These are phyloP conservation scores for Sherardia arvensis DNA, from an alignment of 257 asterid species.

Conservation along the genomic window DNA sequence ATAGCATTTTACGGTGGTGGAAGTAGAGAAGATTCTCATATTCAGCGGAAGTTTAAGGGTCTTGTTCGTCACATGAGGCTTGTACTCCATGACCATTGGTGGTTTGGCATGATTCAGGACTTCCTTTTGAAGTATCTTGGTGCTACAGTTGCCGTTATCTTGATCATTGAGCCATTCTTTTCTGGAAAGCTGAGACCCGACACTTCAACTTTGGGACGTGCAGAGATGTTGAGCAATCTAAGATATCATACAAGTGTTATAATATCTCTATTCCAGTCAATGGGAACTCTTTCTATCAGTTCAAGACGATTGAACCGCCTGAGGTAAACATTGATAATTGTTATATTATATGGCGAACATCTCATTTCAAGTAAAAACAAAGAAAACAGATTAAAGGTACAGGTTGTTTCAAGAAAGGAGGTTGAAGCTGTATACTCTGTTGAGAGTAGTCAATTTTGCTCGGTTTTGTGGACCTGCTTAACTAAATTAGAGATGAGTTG, in stretches of 20 bases:
- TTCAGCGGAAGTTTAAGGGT: constrained; percentile 67
- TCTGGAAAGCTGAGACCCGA: constrained; percentile 91
- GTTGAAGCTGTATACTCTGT: neutral
- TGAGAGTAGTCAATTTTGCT: neutral
- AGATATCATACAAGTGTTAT: constrained; percentile 99
- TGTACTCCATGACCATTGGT: constrained; percentile 97
- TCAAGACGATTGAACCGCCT: constrained; percentile 93
- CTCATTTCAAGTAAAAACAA: neutral
- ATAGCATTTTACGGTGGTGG: constrained; percentile 97
- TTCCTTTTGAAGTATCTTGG: constrained; percentile 94
- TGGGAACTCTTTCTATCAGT: constrained; percentile 95
- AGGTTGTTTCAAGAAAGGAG: neutral
- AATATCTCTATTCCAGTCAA: constrained; percentile 83
- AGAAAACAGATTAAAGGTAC: neutral
- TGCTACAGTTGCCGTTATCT: constrained; percentile 96
- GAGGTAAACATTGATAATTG: constrained; percentile 45
- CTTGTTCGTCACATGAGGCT: constrained; percentile 79
- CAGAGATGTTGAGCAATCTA: constrained; percentile 98
- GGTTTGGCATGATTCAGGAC: constrained; percentile 99
- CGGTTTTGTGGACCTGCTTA: neutral
- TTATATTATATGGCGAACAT: neutral
- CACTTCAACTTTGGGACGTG: constrained; percentile 91
- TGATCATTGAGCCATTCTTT: constrained; percentile 96
- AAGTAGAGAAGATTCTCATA: constrained; percentile 84
- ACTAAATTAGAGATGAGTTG: neutral